These are phyloP conservation scores for Pseudoneurospora amorphoporcata DNA, from an alignment of 495 filamentous ascomycete genomes.

Conservation along the genomic window DNA sequence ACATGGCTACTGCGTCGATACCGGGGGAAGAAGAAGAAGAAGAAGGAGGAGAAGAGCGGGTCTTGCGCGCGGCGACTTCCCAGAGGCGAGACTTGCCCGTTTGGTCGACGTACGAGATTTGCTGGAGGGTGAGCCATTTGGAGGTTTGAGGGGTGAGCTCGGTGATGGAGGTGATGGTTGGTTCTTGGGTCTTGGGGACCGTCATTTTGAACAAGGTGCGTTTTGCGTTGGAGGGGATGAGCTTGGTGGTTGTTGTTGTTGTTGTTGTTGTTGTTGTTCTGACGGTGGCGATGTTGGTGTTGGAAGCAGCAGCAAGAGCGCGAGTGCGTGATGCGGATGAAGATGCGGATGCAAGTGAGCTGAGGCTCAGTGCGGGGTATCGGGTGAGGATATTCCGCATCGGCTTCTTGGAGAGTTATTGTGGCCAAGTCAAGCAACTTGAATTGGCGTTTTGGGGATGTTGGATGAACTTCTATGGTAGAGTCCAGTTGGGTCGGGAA, in stretches of 20 bases:
- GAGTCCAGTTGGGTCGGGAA: background rate
- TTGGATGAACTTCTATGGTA: too few species aligned
- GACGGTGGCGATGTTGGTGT: background rate
- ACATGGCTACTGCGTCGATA: constrained; percentile 47
- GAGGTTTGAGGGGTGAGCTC: constrained; percentile 33
- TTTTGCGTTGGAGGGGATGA: background rate
- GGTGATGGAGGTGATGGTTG: constrained; percentile 34
- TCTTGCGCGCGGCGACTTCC: constrained; percentile 46
- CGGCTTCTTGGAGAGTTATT: background rate
- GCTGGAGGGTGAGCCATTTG: constrained; percentile 42
- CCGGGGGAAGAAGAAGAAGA: constrained; percentile 10
- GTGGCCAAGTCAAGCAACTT: background rate
- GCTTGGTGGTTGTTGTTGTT: background rate
- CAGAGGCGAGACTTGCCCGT: constrained; percentile 39
- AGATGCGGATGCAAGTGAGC: background rate
- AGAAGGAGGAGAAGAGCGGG: constrained; percentile 21
- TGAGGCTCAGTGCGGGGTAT: background rate
- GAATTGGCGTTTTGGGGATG: background rate
- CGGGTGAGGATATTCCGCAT: background rate
- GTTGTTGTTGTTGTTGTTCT: too few species aligned
- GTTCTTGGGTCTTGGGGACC: constrained; percentile 26
- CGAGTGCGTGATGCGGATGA: background rate
- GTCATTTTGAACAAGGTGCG: constrained; percentile 2
- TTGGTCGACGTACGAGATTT: constrained; percentile 43
- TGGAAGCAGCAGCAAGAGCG: background rate